These are phyloP conservation scores for Corylus americana DNA, from an alignment of 306 rosid species.

Conservation along the genomic window DNA sequence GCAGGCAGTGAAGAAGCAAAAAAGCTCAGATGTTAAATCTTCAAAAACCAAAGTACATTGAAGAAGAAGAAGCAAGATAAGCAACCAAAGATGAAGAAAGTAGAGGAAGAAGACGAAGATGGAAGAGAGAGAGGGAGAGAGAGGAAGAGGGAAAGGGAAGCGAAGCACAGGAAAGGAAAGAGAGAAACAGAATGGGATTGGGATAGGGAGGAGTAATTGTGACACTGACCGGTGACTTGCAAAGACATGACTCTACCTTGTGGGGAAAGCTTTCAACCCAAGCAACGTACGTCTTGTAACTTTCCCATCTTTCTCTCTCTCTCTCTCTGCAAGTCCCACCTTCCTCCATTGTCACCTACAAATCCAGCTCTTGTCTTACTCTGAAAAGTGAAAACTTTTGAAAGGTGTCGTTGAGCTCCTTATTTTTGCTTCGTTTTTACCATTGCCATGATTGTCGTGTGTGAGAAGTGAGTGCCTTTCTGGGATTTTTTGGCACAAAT, in stretches of 20 bases:
- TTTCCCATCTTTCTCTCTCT: constrained; percentile 3
- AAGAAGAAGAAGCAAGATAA: no score
- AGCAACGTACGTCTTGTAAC: constrained; percentile 17
- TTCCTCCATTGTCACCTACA: not conserved
- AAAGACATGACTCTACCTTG: not conserved
- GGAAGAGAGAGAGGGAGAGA: not conserved
- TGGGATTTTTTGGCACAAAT: not conserved
- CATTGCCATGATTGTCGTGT: no score
- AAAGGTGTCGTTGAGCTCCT: not conserved
- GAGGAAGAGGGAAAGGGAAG: constrained; percentile 3
- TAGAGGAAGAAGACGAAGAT: no score
- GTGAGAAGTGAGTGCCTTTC: not conserved
- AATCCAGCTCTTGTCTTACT: not conserved
- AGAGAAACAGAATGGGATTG: not conserved
- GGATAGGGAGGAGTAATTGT: constrained; percentile 14
- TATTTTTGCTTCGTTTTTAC: not conserved
- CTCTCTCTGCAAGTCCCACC: not conserved
- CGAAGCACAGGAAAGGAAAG: not conserved
- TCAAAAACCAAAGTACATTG: no score
- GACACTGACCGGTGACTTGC: constrained; percentile 27
- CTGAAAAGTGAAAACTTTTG: not conserved
- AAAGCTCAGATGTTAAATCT: not conserved
- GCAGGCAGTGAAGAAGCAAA: not conserved
- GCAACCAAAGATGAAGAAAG: no score
- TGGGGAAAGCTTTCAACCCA: constrained; percentile 29